Evolutionary conservation across 2,329 filamentous ascomycete genomes (phyloP).

Genomic region (Diplodia sapinea): DNA sequence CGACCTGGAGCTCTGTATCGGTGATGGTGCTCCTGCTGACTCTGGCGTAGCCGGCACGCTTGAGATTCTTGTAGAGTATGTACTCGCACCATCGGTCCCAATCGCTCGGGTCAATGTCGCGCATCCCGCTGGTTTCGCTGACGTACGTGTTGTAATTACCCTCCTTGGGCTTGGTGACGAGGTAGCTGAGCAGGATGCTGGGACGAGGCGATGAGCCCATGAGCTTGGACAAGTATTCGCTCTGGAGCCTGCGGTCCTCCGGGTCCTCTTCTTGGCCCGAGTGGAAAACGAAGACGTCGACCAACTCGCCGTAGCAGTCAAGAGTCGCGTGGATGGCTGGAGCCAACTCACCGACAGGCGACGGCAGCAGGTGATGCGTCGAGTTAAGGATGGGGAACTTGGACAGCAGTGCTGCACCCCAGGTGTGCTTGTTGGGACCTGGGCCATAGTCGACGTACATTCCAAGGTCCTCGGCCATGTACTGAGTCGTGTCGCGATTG

Average conservation of each 20-base stretch:
- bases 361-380: conserved; percentile 92
- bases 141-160: conserved; percentile 99
- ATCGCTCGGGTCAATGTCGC: conserved; percentile 88
- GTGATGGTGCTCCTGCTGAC: conserved; percentile 91
- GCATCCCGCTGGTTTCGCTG: conserved; percentile 84
- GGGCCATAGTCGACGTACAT: conserved; percentile 99
- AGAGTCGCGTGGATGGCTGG: conserved; percentile 97
- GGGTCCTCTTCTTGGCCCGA: conserved; percentile 97
- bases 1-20: conserved; percentile 93
- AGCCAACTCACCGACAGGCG: conserved; percentile 90
- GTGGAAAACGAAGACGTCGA: conserved; percentile 98
- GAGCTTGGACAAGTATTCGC: conserved; percentile 80
- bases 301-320: conserved; percentile 84
- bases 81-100: conserved; percentile 99
- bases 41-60: conserved; percentile 85
- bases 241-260: conserved; percentile 86
- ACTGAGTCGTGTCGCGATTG: conserved; percentile 94
- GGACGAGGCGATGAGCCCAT: conserved; percentile 86
- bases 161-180: conserved; percentile 86
- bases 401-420: conserved; percentile 89
- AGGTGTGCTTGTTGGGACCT: conserved; percentile 98
- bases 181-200: conserved; percentile 84
- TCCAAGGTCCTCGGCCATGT: conserved; percentile 90
- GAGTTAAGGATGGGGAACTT: conserved; percentile 98
- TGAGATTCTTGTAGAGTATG: conserved; percentile 89